phyloP scores from a whole-genome alignment of 1,284 basidiomycete species.

The Chalciporus sp. region DNA sequence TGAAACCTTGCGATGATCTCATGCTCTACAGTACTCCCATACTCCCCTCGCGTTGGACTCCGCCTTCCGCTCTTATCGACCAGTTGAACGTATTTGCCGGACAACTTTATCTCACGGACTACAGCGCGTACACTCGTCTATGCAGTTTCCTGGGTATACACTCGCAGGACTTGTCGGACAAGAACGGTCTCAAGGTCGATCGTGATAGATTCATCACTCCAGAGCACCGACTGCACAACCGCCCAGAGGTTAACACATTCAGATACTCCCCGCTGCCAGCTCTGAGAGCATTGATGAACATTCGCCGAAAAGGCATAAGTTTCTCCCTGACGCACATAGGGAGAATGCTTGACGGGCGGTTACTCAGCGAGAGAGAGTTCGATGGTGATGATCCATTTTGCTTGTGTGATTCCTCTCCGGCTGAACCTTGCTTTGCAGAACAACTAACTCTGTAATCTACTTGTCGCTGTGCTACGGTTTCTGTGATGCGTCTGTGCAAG shows the following conservation, averaged over 20 bases:
- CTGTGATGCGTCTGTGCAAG: too few relatives aligned
- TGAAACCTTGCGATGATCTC: conserved; percentile 44
- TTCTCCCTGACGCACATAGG: conserved; percentile 46
- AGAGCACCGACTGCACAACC: conserved; percentile 15
- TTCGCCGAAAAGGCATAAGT: conserved; percentile 45
- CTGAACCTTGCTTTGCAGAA: too few relatives aligned
- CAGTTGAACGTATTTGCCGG: conserved; percentile 48
- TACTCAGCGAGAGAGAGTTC: too few relatives aligned
- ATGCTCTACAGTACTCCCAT: conserved; percentile 37
- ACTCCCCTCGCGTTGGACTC: conserved; percentile 18
- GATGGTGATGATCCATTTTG: too few relatives aligned
- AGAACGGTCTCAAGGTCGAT: too few relatives aligned
- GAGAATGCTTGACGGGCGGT: conserved; percentile 40
- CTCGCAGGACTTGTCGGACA: conserved; percentile 18
- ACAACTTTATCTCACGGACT: conserved; percentile 42
- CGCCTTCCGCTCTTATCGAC: conserved; percentile 25
- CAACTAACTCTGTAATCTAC: too few relatives aligned
- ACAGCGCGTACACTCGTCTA: conserved; percentile 36
- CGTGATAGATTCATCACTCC: too few relatives aligned
- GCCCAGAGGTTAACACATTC: conserved; percentile 28
- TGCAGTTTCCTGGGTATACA: conserved; percentile 42
- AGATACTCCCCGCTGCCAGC: conserved; percentile 28
- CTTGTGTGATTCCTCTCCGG: too few relatives aligned
- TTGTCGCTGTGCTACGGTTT: too few relatives aligned
- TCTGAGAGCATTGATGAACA: conserved; percentile 37